Conservation (phyloP, 1,139 yeast species). For the Nakaseomyces kungkrabaensis region DNA sequence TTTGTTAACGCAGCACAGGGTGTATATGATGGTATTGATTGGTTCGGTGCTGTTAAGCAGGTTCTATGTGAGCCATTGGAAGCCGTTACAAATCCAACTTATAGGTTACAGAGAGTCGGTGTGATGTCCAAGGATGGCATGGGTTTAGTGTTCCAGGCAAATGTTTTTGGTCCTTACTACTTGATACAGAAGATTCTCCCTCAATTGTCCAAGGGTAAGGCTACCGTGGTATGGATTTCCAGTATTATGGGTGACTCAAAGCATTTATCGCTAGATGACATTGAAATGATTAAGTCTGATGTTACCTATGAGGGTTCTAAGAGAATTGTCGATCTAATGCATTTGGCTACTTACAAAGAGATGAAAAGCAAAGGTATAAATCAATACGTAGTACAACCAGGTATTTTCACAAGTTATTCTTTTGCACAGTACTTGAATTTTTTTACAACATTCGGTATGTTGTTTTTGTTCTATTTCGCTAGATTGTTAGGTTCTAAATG, state of each 20-base stretch:
- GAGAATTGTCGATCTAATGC: conserved; percentile 73
- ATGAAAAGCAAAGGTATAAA: conserved; percentile 44
- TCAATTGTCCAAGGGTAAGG: conserved; percentile 44
- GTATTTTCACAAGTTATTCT: conserved; percentile 80
- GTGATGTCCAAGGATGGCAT: conserved; percentile 59
- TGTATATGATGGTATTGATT: conserved; percentile 75
- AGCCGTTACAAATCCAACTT: conserved; percentile 78
- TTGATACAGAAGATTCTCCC: conserved; percentile 53
- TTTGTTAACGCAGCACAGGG: conserved; percentile 89
- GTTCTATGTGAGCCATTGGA: conserved; percentile 54
- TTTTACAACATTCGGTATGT: conserved; percentile 78
- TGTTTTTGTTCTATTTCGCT: conserved; percentile 73
- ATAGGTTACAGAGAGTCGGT: conserved; percentile 72
- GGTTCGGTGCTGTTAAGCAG: conserved; percentile 66
- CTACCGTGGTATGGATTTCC: conserved; percentile 74
- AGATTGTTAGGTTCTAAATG: conserved; percentile 73
- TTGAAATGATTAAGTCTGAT: conserved; percentile 54
- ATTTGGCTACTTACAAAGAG: conserved; percentile 52
- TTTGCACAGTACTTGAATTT: conserved; percentile 67
- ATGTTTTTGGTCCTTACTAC: conserved; percentile 90
- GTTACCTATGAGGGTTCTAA: conserved; percentile 90
- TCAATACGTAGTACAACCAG: conserved; percentile 85
- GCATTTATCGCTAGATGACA: conserved; percentile 60
- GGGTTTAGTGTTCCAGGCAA: conserved; percentile 89
- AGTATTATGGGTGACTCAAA: conserved; percentile 69